Evolutionary conservation across 257 asterid genomes (phyloP).

Genomic region (Osmanthus fragrans): DNA sequence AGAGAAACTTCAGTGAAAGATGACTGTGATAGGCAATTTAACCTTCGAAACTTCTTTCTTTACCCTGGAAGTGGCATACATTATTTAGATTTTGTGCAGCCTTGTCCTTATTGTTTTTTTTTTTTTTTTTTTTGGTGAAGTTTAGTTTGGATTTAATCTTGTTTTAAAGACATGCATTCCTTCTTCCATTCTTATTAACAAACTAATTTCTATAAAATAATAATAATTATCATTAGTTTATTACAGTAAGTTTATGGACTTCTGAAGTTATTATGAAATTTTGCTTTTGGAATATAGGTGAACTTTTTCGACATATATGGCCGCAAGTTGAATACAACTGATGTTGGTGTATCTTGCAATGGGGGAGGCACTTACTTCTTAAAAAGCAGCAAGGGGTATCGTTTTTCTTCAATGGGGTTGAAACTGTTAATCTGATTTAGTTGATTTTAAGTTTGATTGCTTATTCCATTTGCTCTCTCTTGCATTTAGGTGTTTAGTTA

Average conservation of each 20-base stretch:
- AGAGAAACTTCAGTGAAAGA: not conserved
- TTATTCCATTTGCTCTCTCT: conserved; percentile 1
- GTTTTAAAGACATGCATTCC: not conserved
- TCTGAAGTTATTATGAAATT: conserved; percentile 22
- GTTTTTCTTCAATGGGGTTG: conserved; percentile 9
- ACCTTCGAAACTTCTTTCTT: not conserved
- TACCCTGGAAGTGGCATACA: not conserved
- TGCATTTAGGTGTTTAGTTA: conserved; percentile 58
- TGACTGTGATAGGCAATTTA: not conserved
- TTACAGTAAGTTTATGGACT: not conserved
- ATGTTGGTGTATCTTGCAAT: conserved; percentile 92
- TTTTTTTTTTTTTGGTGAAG: not conserved
- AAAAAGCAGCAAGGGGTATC: conserved; percentile 74
- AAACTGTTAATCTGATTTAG: conserved; percentile 2
- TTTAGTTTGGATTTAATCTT: not conserved
- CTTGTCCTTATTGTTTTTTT: not conserved
- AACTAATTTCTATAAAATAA: not conserved
- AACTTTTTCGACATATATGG: conserved; percentile 89
- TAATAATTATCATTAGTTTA: not conserved
- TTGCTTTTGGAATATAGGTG: conserved; percentile 47
- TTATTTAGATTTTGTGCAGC: not conserved
- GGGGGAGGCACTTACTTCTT: conserved; percentile 68
- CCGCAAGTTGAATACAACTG: conserved; percentile 71
- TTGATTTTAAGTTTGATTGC: conserved; percentile 4
- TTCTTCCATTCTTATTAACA: not conserved